These are phyloP conservation scores for Fusarium temperatum DNA, from an alignment of 2,329 filamentous ascomycete species.

Conservation along the genomic window DNA sequence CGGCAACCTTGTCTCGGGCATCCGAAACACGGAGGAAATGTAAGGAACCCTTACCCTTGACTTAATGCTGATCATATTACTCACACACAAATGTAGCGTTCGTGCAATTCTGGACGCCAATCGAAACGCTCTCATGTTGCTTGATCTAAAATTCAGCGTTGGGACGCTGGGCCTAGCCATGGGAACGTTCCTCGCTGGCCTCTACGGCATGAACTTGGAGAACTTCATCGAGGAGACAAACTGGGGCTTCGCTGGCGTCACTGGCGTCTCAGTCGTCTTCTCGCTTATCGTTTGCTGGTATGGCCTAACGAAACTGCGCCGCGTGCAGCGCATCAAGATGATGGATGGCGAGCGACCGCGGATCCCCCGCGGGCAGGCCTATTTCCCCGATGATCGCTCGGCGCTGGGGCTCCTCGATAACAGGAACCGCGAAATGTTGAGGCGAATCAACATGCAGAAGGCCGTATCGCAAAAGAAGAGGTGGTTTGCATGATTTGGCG, in stretches of 20 bases:
- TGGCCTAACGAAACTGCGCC: constrained; percentile 82
- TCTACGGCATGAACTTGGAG: constrained; percentile 99
- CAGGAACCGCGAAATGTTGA: constrained; percentile 63
- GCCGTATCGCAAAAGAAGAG: constrained; percentile 48
- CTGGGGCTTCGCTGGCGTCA: constrained; percentile 84
- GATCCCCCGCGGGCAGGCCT: constrained; percentile 52
- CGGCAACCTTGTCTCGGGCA: constrained; percentile 90
- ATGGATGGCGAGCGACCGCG: constrained; percentile 58
- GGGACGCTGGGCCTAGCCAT: constrained; percentile 93
- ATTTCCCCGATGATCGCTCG: constrained; percentile 48
- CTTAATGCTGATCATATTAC: neutral
- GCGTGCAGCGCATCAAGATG: constrained; percentile 90
- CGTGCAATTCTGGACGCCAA: constrained; percentile 98
- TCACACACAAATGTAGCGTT: constrained; percentile 65
- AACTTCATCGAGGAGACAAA: constrained; percentile 97
- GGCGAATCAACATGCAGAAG: constrained; percentile 62
- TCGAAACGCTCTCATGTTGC: constrained; percentile 95
- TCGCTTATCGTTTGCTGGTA: constrained; percentile 83
- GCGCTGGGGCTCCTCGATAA: constrained; percentile 62
- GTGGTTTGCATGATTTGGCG: constrained; percentile 35
- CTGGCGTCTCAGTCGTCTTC: constrained; percentile 73
- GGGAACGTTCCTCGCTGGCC: constrained; percentile 93
- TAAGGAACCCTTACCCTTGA: constrained; percentile 56
- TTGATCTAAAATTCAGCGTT: constrained; percentile 96
- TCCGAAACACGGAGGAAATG: constrained; percentile 99